A percentile compares a stretch with the other conserved stretches of the same genome.
Evolutionary conservation across 2,329 filamentous ascomycete genomes (phyloP).

Genomic region (Nemania diffusa): DNA sequence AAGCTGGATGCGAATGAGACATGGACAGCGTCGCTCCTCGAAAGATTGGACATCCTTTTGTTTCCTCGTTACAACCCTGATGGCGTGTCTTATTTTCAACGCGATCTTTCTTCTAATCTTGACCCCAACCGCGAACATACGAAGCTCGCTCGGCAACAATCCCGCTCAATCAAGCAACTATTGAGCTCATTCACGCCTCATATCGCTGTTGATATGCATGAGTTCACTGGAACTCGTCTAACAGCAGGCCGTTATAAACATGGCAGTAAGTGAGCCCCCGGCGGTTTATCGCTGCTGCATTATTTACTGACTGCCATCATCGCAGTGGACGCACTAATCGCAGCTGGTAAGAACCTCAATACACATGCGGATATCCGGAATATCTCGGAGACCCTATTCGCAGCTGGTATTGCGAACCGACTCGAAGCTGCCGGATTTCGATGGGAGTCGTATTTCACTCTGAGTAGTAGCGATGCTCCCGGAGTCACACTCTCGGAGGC

Average conservation of each 20-base stretch:
- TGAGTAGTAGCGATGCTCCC: conserved; percentile 20
- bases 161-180: conserved; percentile 46
- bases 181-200: conserved; percentile 48
- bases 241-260: conserved; percentile 45
- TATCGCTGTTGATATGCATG: conserved; percentile 50
- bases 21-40: conserved; percentile 41
- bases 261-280: conserved; percentile 32
- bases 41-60: conserved; percentile 41
- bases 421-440: conserved; percentile 46
- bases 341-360: conserved; percentile 46
- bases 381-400: conserved; percentile 45
- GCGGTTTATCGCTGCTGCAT: neutral
- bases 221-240: conserved; percentile 47
- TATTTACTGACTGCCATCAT: conserved; percentile 11
- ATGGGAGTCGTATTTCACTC: conserved; percentile 50
- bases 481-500: conserved; percentile 42
- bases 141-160: conserved; percentile 47
- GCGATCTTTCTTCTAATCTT: conserved; percentile 43
- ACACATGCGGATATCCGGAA: conserved; percentile 47
- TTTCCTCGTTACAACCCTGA: conserved; percentile 46
- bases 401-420: conserved; percentile 42
- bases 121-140: conserved; percentile 47
- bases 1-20: conserved; percentile 42
- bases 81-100: conserved; percentile 46
- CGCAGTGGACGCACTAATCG: conserved; percentile 46